A percentile compares a stretch with the other conserved stretches of the same genome.
Evolutionary conservation across 495 filamentous ascomycete genomes (phyloP).

Genomic region (Aspergillus hancockii): DNA sequence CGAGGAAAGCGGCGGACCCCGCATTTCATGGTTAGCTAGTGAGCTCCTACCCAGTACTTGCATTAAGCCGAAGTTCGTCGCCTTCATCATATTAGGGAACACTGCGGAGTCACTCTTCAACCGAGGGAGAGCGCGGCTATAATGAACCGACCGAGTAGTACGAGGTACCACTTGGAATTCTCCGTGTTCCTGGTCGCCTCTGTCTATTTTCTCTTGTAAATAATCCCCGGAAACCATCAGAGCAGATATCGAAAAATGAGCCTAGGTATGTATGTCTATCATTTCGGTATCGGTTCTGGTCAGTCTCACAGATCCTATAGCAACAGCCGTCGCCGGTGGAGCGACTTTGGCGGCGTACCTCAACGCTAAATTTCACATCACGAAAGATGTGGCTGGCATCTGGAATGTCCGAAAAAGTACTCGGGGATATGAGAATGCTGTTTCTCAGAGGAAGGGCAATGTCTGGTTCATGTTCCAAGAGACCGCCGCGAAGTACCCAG

Average conservation of each 20-base stretch:
- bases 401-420: slow-evolving; percentile 32
- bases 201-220: neutral
- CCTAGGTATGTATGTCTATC: neutral
- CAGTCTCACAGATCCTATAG: neutral
- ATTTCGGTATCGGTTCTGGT: neutral
- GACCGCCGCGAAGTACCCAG: slow-evolving; percentile 47
- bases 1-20: neutral
- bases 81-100: neutral
- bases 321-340: slow-evolving; percentile 45
- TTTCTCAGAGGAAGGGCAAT: slow-evolving; percentile 52
- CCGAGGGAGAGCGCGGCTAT: neutral
- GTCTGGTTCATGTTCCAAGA: slow-evolving; percentile 67
- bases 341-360: slow-evolving; percentile 60
- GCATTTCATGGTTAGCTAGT: neutral
- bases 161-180: neutral
- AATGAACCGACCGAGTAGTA: neutral
- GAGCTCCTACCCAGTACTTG: neutral
- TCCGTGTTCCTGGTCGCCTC: neutral
- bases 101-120: slow-evolving; percentile 1
- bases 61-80: neutral
- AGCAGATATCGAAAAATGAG: neutral
- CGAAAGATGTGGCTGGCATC: slow-evolving; percentile 55
- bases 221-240: neutral
- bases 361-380: slow-evolving; percentile 67
- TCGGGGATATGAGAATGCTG: slow-evolving; percentile 36